phyloP scores from a whole-genome alignment of 2,329 filamentous ascomycete species.

The Colletotrichum sp. region DNA sequence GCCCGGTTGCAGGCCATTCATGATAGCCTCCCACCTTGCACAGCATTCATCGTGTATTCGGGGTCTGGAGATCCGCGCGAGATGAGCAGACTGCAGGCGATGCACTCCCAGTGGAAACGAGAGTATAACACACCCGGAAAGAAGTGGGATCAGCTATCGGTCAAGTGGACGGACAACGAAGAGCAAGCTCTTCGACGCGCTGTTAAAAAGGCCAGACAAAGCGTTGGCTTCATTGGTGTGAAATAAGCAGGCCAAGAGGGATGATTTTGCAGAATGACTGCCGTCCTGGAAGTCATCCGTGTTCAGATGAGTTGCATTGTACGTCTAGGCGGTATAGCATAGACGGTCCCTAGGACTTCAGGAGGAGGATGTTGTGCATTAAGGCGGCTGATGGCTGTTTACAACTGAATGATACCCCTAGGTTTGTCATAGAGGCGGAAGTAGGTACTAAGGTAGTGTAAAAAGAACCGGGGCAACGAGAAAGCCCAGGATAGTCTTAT shows the following conservation, averaged over 20 bases:
- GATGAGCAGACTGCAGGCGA: slow-evolving; percentile 65
- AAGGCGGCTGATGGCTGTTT: neutral
- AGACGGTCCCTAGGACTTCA: neutral
- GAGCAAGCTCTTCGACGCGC: slow-evolving; percentile 66
- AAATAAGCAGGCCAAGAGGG: slow-evolving; percentile 51
- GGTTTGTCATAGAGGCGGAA: neutral
- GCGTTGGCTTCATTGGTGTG: slow-evolving; percentile 68
- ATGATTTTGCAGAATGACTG: neutral
- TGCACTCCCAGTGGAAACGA: slow-evolving; percentile 65
- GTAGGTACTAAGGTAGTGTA: neutral
- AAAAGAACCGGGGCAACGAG: neutral
- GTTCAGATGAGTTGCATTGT: neutral
- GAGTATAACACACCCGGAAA: slow-evolving; percentile 68
- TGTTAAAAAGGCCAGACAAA: slow-evolving; percentile 61
- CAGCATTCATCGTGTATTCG: slow-evolving; percentile 68
- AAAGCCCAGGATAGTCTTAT: neutral
- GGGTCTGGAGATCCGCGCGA: slow-evolving; percentile 72
- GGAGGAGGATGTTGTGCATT: neutral
- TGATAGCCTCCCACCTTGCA: slow-evolving; percentile 65
- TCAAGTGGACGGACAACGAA: slow-evolving; percentile 72
- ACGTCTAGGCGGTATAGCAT: neutral
- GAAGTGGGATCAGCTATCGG: slow-evolving; percentile 70
- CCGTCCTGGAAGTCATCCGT: neutral
- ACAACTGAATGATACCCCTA: slow-evolving; percentile 9
- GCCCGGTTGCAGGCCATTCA: slow-evolving; percentile 60